phyloP scores from a whole-genome alignment of 2,329 filamentous ascomycete species.

The Fusarium sororula region DNA sequence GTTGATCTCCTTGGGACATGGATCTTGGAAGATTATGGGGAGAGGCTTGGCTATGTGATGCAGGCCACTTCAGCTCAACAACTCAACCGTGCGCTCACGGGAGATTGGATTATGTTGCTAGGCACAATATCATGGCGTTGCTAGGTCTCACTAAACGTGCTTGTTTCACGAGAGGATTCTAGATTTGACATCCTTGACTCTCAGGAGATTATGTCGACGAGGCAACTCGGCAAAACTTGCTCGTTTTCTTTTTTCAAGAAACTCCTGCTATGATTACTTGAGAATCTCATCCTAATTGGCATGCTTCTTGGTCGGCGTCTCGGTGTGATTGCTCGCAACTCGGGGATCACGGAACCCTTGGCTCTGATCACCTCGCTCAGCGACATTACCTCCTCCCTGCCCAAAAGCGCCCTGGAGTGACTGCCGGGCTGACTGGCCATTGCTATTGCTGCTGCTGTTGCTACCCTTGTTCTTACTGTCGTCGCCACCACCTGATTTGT shows the following conservation, averaged over 20 bases:
- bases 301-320: constrained; percentile 15
- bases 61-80: constrained; percentile 15
- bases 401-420: constrained; percentile 10
- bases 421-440: background rate
- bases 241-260: background rate
- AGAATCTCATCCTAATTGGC: constrained; percentile 1
- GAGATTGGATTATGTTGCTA: constrained; percentile 23
- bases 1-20: background rate
- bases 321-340: constrained; percentile 29
- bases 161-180: background rate
- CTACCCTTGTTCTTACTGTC: background rate
- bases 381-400: constrained; percentile 15
- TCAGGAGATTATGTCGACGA: background rate
- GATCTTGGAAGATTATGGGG: background rate
- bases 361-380: constrained; percentile 11
- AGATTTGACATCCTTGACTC: background rate
- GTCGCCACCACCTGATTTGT: background rate
- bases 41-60: background rate
- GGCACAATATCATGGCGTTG: background rate
- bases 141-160: background rate
- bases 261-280: constrained; percentile 15
- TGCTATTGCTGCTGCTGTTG: background rate
- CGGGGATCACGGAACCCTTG: constrained; percentile 17
- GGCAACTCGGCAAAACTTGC: background rate
- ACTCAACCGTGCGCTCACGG: constrained; percentile 9